Base-by-base conservation (phyloP, 192 early-diverging fungal genomes). In the Dimargaris xerosporica region DNA sequence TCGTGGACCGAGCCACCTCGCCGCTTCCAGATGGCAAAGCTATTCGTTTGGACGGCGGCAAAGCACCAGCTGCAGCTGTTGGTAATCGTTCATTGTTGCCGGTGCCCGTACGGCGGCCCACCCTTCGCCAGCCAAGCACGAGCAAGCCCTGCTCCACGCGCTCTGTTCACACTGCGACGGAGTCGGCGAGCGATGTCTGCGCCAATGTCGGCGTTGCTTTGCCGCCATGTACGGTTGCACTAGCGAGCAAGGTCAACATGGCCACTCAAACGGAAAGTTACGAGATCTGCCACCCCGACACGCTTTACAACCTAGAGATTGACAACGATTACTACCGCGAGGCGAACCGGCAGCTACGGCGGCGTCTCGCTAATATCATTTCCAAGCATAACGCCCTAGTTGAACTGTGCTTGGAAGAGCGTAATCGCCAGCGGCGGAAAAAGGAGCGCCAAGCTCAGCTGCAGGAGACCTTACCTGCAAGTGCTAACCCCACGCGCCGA, bases 251-350 rank as follows among this genome's bases (percentile, higher is more conserved):
- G 56, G 29, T 55, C 16, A 55, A 17, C 54, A 21, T 28, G 54
- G 56, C 29, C 31, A 59, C 56, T 34, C 56, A 59, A 29, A 59
- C 56, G 19, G 56, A 59, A 39, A 59, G 31, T 16, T 59, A 59
- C 56, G 56, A 59, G 1, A 2, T 59, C 31, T 59, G 56, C 15
- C 56, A 59, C 41, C 56, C 56, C 29, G 56, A 59, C 31, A 39
- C 56, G 19, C 19, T 59, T 19, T 59, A 39, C 34, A 59, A 62
- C 3, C 59, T 78, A 28, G 67, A 71, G 53, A 42, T 67, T 0
- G 75, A 78, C 64, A 78, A 78, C 48, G 73, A 73, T 64, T 78
- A 78, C 62, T 78, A 78, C 62, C 73, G 75, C 34, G 73, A 78
- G 51, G 71, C 75, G 52, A 78, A 78, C 48, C 44, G 54, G 11